Percentiles rank a stretch among this genome's conserved stretches.
Conservation (phyloP, 164 flowering plant species). For the Aristolochia californica region DNA sequence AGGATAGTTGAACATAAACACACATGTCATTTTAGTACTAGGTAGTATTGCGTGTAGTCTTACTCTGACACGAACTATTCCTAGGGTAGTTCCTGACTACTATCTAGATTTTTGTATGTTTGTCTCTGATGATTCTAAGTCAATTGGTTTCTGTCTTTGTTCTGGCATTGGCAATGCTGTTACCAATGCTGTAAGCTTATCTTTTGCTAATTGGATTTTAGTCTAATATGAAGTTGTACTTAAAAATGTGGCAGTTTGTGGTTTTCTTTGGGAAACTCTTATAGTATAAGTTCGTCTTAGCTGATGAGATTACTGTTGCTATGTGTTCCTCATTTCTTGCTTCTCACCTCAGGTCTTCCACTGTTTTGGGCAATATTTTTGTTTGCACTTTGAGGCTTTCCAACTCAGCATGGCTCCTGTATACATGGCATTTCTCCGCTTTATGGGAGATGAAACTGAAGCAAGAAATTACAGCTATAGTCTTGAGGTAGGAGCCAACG, state of each 20-base stretch:
- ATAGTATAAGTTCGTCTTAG: background rate
- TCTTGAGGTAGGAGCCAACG: slow-evolving; percentile 87
- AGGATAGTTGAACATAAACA: too few species aligned
- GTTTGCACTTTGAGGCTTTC: slow-evolving; percentile 92
- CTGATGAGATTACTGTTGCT: background rate
- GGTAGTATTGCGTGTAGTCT: too few species aligned
- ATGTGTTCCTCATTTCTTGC: background rate
- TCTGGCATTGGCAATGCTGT: too few species aligned
- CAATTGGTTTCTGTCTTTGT: too few species aligned
- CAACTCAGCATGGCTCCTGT: slow-evolving; percentile 87
- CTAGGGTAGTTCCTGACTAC: too few species aligned
- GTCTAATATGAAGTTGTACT: background rate
- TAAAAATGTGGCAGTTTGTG: background rate
- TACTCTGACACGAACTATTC: too few species aligned
- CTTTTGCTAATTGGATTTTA: background rate
- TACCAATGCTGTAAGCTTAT: background rate
- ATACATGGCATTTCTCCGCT: slow-evolving; percentile 94
- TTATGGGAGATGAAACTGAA: slow-evolving; percentile 89
- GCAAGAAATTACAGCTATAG: slow-evolving; percentile 81
- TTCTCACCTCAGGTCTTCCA: slow-evolving; percentile 55
- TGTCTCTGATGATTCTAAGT: too few species aligned
- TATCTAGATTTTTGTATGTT: too few species aligned
- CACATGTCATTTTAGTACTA: too few species aligned
- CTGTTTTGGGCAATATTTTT: slow-evolving; percentile 93
- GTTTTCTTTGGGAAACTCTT: too few species aligned